Evolutionary conservation across 2,329 filamentous ascomycete species (phyloP).

Genomic region (Pseudofabraea citricarpa): DNA sequence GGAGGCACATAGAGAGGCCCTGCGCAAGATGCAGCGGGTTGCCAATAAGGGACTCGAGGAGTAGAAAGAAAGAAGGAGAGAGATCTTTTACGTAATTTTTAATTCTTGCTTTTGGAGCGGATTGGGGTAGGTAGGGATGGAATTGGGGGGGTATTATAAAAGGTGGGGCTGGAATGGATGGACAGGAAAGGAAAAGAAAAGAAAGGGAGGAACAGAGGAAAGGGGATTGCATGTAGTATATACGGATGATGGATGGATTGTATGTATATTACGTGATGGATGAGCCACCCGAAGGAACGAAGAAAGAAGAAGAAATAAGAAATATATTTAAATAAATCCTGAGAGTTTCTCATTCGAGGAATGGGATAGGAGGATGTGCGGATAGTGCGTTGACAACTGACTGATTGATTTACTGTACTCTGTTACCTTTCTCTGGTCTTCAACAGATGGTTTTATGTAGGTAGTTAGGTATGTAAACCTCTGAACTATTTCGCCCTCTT

Average conservation of each 20-base stretch:
- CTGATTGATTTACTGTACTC: no score
- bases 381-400: no score
- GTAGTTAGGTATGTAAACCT: no score
- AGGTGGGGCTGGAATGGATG: neutral
- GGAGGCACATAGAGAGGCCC: slow-evolving; percentile 71
- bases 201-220: neutral
- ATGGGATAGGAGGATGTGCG: no score
- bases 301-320: no score
- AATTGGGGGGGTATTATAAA: neutral
- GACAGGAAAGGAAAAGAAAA: neutral
- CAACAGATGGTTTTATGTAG: no score
- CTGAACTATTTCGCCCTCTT: no score
- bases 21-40: slow-evolving; percentile 68
- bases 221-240: neutral
- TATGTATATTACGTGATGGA: neutral
- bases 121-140: neutral
- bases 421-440: no score
- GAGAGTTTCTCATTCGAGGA: no score
- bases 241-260: neutral
- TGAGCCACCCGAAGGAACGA: no score
- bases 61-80: neutral
- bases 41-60: slow-evolving; percentile 14
- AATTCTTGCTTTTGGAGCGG: neutral
- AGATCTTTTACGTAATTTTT: neutral
- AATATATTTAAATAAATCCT: no score